phyloP scores from a whole-genome alignment of 495 filamentous ascomycete genomes.

The Tuber indicum region DNA sequence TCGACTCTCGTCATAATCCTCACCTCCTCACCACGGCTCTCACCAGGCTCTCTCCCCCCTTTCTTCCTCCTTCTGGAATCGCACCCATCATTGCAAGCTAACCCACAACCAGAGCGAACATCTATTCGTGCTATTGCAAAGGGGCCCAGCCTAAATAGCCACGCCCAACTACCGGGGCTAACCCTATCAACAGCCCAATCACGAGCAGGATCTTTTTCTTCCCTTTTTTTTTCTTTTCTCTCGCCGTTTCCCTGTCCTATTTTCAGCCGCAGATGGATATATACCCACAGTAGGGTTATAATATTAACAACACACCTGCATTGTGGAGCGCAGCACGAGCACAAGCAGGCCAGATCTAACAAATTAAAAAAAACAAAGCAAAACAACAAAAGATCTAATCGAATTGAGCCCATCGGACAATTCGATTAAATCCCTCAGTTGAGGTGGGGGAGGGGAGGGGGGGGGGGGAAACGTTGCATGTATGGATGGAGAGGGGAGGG shows the following conservation, averaged over 20 bases:
- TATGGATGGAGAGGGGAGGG: neutral
- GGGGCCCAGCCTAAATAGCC: neutral
- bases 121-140: neutral
- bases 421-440: neutral
- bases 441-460: neutral
- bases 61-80: neutral
- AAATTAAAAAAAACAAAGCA: neutral
- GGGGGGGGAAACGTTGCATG: neutral
- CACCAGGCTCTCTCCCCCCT: neutral
- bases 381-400: neutral
- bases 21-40: neutral
- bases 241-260: neutral
- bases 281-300: neutral
- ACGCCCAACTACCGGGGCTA: neutral
- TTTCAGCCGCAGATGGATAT: neutral
- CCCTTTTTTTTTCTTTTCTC: neutral
- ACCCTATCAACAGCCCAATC: neutral
- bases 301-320: neutral
- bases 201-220: neutral
- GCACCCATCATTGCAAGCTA: neutral
- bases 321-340: neutral
- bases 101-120: neutral
- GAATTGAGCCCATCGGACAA: neutral
- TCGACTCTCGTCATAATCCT: neutral
- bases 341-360: neutral